phyloP scores from a whole-genome alignment of 192 early-diverging fungal genomes.

The Backusella tuberculispora region DNA sequence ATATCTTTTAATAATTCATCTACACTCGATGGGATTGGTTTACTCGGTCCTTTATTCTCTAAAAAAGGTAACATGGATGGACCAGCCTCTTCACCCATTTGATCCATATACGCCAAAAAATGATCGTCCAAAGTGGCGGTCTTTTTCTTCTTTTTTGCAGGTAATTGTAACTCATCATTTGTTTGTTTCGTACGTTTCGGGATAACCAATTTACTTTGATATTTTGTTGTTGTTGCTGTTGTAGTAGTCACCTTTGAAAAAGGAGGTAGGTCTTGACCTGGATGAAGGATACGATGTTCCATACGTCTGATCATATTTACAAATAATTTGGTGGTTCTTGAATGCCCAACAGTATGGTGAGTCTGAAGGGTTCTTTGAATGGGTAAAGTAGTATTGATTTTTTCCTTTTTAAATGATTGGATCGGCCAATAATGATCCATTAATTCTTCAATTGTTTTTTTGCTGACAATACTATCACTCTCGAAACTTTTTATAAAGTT shows the following conservation, averaged over 20 bases:
- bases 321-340: slow-evolving; percentile 18
- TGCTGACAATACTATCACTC: background rate
- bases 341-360: background rate
- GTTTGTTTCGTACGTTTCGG: background rate
- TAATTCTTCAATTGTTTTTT: background rate
- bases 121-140: background rate
- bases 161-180: background rate
- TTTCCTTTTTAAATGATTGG: background rate
- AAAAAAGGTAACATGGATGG: background rate
- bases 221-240: background rate
- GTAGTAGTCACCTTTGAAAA: background rate
- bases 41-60: background rate
- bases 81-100: background rate
- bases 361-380: background rate
- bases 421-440: slow-evolving; percentile 22
- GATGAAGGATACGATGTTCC: slow-evolving; percentile 26
- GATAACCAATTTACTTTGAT: background rate
- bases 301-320: background rate
- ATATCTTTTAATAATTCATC: background rate
- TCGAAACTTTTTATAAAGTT: slow-evolving; percentile 11
- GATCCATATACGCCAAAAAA: background rate
- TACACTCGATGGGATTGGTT: background rate
- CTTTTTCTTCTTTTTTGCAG: background rate
- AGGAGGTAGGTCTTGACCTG: background rate
- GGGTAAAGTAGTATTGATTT: background rate